Base-by-base conservation (phyloP, 192 early-diverging fungal species). In the Coemansia sp. region DNA sequence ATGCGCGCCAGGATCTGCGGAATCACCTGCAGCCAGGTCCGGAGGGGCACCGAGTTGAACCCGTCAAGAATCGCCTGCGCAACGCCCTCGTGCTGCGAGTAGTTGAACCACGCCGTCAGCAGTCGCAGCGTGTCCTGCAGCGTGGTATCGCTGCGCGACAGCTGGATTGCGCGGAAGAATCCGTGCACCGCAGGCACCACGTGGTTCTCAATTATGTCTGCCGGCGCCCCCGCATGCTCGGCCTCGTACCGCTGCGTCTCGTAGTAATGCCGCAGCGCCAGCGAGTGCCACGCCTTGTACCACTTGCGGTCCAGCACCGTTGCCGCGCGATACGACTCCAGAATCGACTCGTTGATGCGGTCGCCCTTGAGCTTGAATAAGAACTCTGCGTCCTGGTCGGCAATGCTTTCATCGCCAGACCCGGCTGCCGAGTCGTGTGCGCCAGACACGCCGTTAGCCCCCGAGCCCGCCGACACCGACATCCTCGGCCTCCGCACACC, bases 241-340 rank as follows among this genome's bases (percentile, higher is more conserved):
- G 93, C 92, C 65, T 91, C 87, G 71, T 91, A 90, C 4, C 86
- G 83, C 64, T 95, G 86, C 37, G 91, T 91, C 71, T 99, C 95
- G 73, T 95, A 94, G 73, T 96, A 97, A 43, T 81, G 79, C 8
- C 90, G 89, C 19, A 97, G 76, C 18, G 95, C 97, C 92, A 95
- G 95, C 38, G 93, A 88, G 64, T 99, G 97, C 96, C 96, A 99
- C n/a, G 95, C 96, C 68, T 91, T 98, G 86, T 99, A 98, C 95
- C 95, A 98, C 56, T 94, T 87, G 78, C 87, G 87, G 82, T 97
- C 94, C 84, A 93, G 89, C 52, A 91, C 88, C 8, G 94, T 97
- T 0, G 97, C 97, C 8, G 94, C 89, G 0, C 89, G 80, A 72
- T 94, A 96, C 2, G 94, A 93, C 60, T 87, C 73, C 43, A 98